Percentiles rank a stretch among this genome's conserved stretches.
These are phyloP conservation scores for Cryoendolithus antarcticus DNA, from an alignment of 2,329 filamentous ascomycete genomes.

Conservation along the genomic window DNA sequence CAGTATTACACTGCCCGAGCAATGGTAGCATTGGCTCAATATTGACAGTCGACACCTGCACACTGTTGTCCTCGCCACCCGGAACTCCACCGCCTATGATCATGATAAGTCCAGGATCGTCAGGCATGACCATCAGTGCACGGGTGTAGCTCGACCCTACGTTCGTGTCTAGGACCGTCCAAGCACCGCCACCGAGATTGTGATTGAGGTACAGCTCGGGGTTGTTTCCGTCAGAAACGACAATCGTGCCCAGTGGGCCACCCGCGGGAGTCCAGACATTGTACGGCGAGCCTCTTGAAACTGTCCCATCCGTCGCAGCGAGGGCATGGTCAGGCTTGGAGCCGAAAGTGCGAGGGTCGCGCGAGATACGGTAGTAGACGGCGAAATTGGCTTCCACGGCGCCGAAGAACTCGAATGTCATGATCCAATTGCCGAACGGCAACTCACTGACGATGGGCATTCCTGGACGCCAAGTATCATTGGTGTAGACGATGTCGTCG, in stretches of 20 bases:
- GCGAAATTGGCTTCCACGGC: slow-evolving; percentile 33
- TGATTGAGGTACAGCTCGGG: slow-evolving; percentile 37
- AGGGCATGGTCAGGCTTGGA: slow-evolving; percentile 29
- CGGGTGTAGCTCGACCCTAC: slow-evolving; percentile 35
- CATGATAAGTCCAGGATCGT: slow-evolving; percentile 25
- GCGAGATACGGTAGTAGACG: slow-evolving; percentile 40
- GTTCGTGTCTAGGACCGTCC: slow-evolving; percentile 33
- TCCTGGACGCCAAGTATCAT: slow-evolving; percentile 52
- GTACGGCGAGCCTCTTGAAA: slow-evolving; percentile 37
- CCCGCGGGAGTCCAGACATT: slow-evolving; percentile 40
- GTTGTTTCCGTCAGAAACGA: slow-evolving; percentile 31
- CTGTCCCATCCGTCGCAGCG: slow-evolving; percentile 32
- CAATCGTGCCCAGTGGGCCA: slow-evolving; percentile 36
- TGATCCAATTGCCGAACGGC: slow-evolving; percentile 49
- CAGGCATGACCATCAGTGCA: slow-evolving; percentile 32
- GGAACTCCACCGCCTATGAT: slow-evolving; percentile 30
- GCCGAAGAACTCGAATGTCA: slow-evolving; percentile 52
- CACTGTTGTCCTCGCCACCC: slow-evolving; percentile 18
- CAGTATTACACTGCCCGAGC: slow-evolving; percentile 3
- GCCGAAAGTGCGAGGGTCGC: slow-evolving; percentile 36
- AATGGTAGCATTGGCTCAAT: slow-evolving; percentile 4
- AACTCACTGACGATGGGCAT: slow-evolving; percentile 51
- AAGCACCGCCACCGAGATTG: slow-evolving; percentile 31
- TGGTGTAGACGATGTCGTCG: slow-evolving; percentile 51
- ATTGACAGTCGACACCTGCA: slow-evolving; percentile 6